Conservation (phyloP, 2,329 filamentous ascomycete species). For the Scolecobasidium constrictum region DNA sequence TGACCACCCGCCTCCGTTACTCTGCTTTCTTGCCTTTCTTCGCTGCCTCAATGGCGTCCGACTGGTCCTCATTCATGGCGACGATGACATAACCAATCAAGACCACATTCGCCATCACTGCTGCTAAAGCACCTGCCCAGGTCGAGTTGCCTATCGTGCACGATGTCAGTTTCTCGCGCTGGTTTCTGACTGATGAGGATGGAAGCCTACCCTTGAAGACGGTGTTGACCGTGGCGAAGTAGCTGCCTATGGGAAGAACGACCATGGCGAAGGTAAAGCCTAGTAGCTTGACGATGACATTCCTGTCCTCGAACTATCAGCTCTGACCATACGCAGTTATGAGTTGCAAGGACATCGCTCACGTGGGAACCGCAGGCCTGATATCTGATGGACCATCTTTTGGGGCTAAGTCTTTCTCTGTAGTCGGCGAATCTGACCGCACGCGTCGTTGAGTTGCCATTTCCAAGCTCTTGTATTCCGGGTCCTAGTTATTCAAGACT, state of each 20-base stretch:
- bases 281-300: slow-evolving; percentile 79
- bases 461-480: not conserved
- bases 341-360: too few relatives aligned
- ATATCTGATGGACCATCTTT: slow-evolving; percentile 46
- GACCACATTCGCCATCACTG: slow-evolving; percentile 83
- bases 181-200: too few relatives aligned
- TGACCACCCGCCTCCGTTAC: too few relatives aligned
- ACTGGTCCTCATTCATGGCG: slow-evolving; percentile 76
- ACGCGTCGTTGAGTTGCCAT: not conserved
- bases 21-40: slow-evolving; percentile 1
- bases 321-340: too few relatives aligned
- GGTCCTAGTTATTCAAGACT: too few relatives aligned
- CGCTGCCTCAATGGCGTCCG: slow-evolving; percentile 21
- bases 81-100: slow-evolving; percentile 84
- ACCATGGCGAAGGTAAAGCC: slow-evolving; percentile 90
- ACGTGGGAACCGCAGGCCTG: slow-evolving; percentile 75
- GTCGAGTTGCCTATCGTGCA: slow-evolving; percentile 64
- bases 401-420: not conserved
- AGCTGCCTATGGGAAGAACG: slow-evolving; percentile 73
- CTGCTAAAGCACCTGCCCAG: slow-evolving; percentile 73
- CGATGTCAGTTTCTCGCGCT: too few relatives aligned
- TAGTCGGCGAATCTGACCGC: not conserved
- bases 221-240: slow-evolving; percentile 68
- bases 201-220: slow-evolving; percentile 80
- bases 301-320: not conserved